Conservation (phyloP, 345 rosid genomes). For the Durio zibethinus region DNA sequence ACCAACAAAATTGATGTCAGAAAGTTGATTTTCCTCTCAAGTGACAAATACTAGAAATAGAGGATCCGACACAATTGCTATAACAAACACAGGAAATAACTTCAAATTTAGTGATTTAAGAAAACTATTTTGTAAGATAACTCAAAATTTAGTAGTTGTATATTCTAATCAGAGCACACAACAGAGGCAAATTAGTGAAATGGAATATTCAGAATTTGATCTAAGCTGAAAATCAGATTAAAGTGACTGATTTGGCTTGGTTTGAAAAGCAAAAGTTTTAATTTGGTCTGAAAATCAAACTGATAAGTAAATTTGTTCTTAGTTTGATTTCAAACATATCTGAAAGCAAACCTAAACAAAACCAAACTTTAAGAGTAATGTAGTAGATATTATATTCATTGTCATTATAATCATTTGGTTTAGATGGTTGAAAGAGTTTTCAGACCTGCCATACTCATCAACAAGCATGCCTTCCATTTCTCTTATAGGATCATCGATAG, state of each 20-base stretch:
- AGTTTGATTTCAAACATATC: not conserved
- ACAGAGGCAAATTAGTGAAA: not conserved
- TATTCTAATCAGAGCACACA: not conserved
- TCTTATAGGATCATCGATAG: conserved; percentile 91
- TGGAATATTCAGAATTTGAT: not conserved
- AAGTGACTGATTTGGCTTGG: not conserved
- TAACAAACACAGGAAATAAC: not conserved
- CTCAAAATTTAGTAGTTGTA: not conserved
- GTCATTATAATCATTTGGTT: not conserved
- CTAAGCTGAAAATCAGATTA: not conserved
- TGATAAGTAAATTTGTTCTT: not conserved
- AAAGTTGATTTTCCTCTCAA: conserved; percentile 9
- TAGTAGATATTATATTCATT: not conserved
- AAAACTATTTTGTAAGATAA: conserved; percentile 8
- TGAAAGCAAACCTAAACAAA: not conserved
- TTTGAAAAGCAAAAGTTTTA: not conserved
- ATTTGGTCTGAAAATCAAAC: not conserved
- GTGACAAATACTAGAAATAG: not conserved
- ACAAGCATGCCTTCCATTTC: conserved; percentile 99
- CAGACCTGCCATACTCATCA: conserved; percentile 98
- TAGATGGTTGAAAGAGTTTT: not conserved
- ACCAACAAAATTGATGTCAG: conserved; percentile 18
- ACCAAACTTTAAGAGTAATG: not conserved
- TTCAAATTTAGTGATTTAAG: conserved; percentile 6
- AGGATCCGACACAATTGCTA: not conserved